Percentiles rank a stretch among this genome's conserved stretches.
Evolutionary conservation across 257 asterid genomes (phyloP).

Genomic region (Solanum rostratum): DNA sequence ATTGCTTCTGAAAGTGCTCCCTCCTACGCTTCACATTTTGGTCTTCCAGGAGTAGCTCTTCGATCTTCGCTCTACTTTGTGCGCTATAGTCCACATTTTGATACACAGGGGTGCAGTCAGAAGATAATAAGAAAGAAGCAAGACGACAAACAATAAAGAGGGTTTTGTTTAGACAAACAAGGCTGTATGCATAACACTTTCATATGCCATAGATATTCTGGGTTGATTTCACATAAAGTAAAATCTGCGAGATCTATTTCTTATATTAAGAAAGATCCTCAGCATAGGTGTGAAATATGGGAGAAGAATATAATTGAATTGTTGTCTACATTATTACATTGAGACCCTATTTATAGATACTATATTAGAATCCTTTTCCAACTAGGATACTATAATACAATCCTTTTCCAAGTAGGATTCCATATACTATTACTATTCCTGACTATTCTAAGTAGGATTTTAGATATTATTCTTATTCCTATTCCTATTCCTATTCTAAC

Average conservation of each 20-base stretch:
- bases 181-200: not conserved
- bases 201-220: not conserved
- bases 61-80: constrained; percentile 17
- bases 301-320: too few relatives aligned
- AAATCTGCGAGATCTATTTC: not conserved
- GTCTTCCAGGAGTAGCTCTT: constrained; percentile 21
- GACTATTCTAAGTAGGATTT: too few relatives aligned
- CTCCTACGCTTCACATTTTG: constrained; percentile 19
- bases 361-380: too few relatives aligned
- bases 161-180: not conserved
- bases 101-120: not conserved
- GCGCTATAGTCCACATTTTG: not conserved
- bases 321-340: too few relatives aligned
- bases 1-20: constrained; percentile 15
- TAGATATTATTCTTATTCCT: too few relatives aligned
- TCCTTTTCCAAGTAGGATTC: too few relatives aligned
- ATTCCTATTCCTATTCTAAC: too few relatives aligned
- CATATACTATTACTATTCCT: too few relatives aligned
- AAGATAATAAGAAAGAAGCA: not conserved
- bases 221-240: not conserved
- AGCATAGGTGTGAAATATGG: too few relatives aligned
- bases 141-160: not conserved
- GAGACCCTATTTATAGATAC: too few relatives aligned
- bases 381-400: too few relatives aligned
- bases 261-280: not conserved